Conservation (phyloP, 768 basidiomycete genomes). For the Mycena maculata region DNA sequence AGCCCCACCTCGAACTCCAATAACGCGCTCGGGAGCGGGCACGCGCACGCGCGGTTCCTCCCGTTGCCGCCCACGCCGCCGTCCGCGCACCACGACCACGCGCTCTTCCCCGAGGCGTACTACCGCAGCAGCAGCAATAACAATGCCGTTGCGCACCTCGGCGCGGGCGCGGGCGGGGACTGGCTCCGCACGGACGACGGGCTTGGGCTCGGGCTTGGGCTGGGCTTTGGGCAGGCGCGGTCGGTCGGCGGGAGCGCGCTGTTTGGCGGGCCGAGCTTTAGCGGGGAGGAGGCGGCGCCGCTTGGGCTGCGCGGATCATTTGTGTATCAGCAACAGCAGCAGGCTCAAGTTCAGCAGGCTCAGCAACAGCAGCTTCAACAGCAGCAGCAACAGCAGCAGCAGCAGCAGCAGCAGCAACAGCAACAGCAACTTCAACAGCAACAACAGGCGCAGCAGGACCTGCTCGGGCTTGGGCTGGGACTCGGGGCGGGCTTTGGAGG, state of each 20-base stretch:
- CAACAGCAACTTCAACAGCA: slow-evolving; percentile 6
- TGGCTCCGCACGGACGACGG: slow-evolving; percentile 35
- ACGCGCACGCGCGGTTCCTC: slow-evolving; percentile 21
- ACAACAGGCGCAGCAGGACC: slow-evolving; percentile 9
- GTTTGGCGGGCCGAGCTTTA: background rate
- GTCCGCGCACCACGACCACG: background rate
- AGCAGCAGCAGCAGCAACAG: background rate
- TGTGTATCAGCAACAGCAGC: slow-evolving; percentile 36
- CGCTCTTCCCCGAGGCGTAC: slow-evolving; percentile 16
- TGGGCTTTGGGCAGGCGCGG: slow-evolving; percentile 7
- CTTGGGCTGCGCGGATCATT: slow-evolving; percentile 14
- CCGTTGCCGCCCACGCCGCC: slow-evolving; percentile 27
- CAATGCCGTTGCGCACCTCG: too few relatives aligned
- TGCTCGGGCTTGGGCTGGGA: slow-evolving; percentile 12
- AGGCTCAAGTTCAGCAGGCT: slow-evolving; percentile 43
- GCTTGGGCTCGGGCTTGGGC: slow-evolving; percentile 13
- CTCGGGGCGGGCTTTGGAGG: slow-evolving; percentile 7
- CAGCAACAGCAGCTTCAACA: slow-evolving; percentile 5
- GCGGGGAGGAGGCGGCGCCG: background rate
- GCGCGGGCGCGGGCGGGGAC: slow-evolving; percentile 5
- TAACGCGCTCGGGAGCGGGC: background rate
- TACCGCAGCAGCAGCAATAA: background rate
- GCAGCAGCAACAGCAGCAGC: background rate
- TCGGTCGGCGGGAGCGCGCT: background rate
- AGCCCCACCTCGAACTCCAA: background rate